Evolutionary conservation across 2,329 filamentous ascomycete genomes (phyloP).

Genomic region (Aureobasidium subglaciale): DNA sequence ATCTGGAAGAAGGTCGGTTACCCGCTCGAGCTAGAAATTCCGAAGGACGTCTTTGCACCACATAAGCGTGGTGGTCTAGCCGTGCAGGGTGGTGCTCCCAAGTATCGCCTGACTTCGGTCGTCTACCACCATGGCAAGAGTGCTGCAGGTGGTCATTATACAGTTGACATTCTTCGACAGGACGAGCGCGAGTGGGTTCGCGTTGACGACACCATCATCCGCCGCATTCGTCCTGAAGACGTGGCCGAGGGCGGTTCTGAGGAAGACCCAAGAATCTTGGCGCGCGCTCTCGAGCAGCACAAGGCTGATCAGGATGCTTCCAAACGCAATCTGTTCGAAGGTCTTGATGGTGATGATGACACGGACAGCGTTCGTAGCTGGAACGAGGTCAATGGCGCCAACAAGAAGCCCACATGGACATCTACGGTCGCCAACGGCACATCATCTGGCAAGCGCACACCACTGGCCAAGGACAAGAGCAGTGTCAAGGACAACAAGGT

Average conservation of each 20-base stretch:
- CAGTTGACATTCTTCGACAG: conserved; percentile 90
- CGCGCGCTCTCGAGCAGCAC: conserved; percentile 59
- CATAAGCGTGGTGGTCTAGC: conserved; percentile 61
- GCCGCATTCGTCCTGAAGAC: conserved; percentile 77
- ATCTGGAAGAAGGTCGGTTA: conserved; percentile 99
- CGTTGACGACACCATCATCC: conserved; percentile 86
- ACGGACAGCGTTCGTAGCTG: conserved; percentile 50
- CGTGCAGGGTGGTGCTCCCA: conserved; percentile 63
- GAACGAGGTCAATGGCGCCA: conserved; percentile 70
- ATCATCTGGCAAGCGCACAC: conserved; percentile 44
- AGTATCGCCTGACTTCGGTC: conserved; percentile 79
- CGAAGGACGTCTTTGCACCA: conserved; percentile 77
- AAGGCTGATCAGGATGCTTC: conserved; percentile 44
- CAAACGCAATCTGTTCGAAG: conserved; percentile 67
- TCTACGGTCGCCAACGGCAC: conserved; percentile 41
- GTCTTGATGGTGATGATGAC: conserved; percentile 56
- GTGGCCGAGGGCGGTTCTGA: conserved; percentile 80
- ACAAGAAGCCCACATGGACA: conserved; percentile 46
- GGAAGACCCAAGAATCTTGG: conserved; percentile 65
- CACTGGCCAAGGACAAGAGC: conserved; percentile 41
- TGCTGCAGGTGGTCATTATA: conserved; percentile 93
- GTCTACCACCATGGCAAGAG: conserved; percentile 98
- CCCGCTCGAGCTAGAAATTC: conserved; percentile 87
- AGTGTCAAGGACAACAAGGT: conserved; percentile 85
- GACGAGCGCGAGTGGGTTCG: conserved; percentile 95